A percentile compares a stretch with the other conserved stretches of the same genome.
phyloP scores from a whole-genome alignment of 306 rosid species.

The Canavalia gladiata region DNA sequence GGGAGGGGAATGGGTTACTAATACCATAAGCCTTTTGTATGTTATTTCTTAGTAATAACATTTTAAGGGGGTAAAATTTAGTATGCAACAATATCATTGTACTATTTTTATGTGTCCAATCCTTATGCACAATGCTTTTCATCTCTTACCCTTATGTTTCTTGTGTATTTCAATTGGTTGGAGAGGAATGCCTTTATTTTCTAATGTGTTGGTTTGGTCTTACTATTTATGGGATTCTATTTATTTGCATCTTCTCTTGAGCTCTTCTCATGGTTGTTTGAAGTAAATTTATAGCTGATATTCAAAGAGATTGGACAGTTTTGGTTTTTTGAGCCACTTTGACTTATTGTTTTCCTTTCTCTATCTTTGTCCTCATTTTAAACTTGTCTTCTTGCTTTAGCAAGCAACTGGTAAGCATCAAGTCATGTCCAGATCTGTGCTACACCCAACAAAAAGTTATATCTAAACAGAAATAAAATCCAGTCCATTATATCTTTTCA shows the following conservation, averaged over 20 bases:
- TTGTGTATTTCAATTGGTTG: background rate
- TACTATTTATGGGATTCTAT: background rate
- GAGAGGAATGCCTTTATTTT: slow-evolving; percentile 4
- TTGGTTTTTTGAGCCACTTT: slow-evolving; percentile 14
- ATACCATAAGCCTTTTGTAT: background rate
- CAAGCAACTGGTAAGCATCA: slow-evolving; percentile 9
- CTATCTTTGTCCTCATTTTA: background rate
- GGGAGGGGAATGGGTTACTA: background rate
- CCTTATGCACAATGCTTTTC: background rate
- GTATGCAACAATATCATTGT: slow-evolving; percentile 4
- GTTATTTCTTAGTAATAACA: background rate
- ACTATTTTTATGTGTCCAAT: background rate
- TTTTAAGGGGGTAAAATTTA: background rate
- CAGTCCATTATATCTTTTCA: background rate
- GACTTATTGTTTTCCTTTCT: background rate
- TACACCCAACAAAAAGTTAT: background rate
- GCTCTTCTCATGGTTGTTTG: slow-evolving; percentile 16
- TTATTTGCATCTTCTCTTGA: background rate
- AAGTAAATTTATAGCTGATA: slow-evolving; percentile 5
- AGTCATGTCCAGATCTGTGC: slow-evolving; percentile 1
- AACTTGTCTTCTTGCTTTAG: slow-evolving; percentile 12
- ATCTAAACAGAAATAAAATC: background rate
- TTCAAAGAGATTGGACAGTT: slow-evolving; percentile 9
- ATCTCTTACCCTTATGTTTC: background rate
- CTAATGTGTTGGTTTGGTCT: background rate